Percentiles rank a stretch among this genome's conserved stretches.
These are phyloP conservation scores for Lactarius indigo DNA, from an alignment of 768 basidiomycete species.

Conservation along the genomic window DNA sequence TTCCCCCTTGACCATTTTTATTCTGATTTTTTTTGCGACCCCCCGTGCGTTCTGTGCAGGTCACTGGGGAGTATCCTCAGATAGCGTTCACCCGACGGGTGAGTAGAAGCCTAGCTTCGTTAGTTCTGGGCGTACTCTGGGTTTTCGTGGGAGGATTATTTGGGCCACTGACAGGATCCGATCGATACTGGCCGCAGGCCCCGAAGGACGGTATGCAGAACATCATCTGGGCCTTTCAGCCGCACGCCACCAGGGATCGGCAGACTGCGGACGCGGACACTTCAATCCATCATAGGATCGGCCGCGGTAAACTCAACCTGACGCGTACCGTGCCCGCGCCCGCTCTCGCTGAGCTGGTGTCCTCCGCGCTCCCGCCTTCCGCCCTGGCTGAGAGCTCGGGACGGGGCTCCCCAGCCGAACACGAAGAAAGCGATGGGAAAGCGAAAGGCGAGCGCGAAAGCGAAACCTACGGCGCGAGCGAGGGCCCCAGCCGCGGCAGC, in stretches of 20 bases:
- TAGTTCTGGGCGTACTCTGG: constrained; percentile 33
- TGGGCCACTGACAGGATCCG: neutral
- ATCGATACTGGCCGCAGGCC: constrained; percentile 33
- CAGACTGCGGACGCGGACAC: constrained; percentile 44
- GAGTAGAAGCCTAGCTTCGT: constrained; percentile 32
- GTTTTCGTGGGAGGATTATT: no score
- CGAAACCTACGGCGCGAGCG: neutral
- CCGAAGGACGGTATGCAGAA: constrained; percentile 39
- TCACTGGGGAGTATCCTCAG: constrained; percentile 3
- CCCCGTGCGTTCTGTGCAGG: neutral
- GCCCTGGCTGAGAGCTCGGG: neutral
- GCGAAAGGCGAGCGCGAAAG: neutral
- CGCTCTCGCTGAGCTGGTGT: no score
- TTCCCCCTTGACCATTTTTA: constrained; percentile 21
- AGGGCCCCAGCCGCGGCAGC: neutral
- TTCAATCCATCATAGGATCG: constrained; percentile 45
- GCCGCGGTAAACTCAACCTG: constrained; percentile 45
- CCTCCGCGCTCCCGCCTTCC: no score
- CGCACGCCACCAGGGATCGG: constrained; percentile 44
- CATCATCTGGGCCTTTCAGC: constrained; percentile 62
- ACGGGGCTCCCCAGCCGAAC: no score
- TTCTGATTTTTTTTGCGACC: neutral
- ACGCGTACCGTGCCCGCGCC: constrained; percentile 35
- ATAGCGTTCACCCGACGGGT: constrained; percentile 20
- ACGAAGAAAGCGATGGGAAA: neutral